A percentile compares a stretch with the other conserved stretches of the same genome.
Conservation (phyloP, 2,329 filamentous ascomycete genomes). For the Penicillium capsulatum region DNA sequence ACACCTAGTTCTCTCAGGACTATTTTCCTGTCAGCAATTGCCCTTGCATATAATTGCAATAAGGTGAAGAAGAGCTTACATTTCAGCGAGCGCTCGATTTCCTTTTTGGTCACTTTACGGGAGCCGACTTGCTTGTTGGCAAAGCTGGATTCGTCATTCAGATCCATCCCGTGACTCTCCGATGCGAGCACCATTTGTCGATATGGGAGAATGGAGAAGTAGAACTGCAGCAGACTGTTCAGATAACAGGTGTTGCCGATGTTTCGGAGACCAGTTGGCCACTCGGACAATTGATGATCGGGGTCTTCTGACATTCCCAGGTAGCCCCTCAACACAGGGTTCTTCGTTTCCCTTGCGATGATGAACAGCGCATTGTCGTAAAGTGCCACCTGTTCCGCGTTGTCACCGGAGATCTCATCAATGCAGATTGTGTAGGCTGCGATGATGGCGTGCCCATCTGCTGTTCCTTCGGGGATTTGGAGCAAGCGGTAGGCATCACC, state of each 20-base stretch:
- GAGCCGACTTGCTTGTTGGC: slow-evolving; percentile 70
- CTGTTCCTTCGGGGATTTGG: slow-evolving; percentile 50
- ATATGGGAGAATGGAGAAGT: slow-evolving; percentile 81
- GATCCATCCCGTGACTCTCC: slow-evolving; percentile 64
- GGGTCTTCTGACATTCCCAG: slow-evolving; percentile 29
- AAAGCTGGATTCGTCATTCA: slow-evolving; percentile 58
- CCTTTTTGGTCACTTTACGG: slow-evolving; percentile 57
- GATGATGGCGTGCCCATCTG: slow-evolving; percentile 50
- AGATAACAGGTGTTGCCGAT: slow-evolving; percentile 98
- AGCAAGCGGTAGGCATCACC: slow-evolving; percentile 52
- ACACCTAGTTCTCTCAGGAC: slow-evolving; percentile 69
- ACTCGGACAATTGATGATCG: slow-evolving; percentile 43
- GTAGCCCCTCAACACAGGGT: slow-evolving; percentile 33
- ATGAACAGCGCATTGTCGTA: slow-evolving; percentile 48
- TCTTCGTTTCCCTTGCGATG: slow-evolving; percentile 44
- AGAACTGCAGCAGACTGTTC: slow-evolving; percentile 92
- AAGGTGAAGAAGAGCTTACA: slow-evolving; percentile 58
- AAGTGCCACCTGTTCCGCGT: slow-evolving; percentile 43
- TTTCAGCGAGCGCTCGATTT: slow-evolving; percentile 61
- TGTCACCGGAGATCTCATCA: slow-evolving; percentile 46
- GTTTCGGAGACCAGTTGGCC: slow-evolving; percentile 83
- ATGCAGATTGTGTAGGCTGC: slow-evolving; percentile 47
- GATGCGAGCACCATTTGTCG: slow-evolving; percentile 76
- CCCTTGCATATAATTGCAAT: too few relatives aligned
- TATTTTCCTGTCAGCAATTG: too few relatives aligned